Evolutionary conservation across 1,139 yeast genomes (phyloP).

Genomic region (Kurtzmaniella quercitrusa): DNA sequence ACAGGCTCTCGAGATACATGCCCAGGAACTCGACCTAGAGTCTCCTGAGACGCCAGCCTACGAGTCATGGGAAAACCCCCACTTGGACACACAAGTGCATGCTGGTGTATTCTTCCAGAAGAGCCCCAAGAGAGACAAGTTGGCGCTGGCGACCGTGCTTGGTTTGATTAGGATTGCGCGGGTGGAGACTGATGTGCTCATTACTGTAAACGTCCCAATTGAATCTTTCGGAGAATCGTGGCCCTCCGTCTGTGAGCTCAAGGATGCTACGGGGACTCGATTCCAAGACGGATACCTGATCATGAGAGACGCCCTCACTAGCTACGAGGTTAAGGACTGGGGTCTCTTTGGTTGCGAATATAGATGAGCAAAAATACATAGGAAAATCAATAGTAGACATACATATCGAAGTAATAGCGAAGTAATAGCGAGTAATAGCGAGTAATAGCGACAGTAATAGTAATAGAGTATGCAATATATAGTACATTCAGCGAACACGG

Average conservation of each 20-base stretch:
- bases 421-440: too few relatives aligned
- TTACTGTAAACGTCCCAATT: conserved; percentile 55
- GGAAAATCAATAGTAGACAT: too few relatives aligned
- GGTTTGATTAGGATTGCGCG: conserved; percentile 50
- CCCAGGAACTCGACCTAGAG: conserved; percentile 26
- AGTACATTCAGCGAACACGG: too few relatives aligned
- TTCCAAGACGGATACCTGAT: conserved; percentile 13
- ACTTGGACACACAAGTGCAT: conserved; percentile 1
- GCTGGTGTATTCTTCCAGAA: conserved; percentile 2
- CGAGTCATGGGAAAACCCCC: not conserved
- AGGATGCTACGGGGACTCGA: not conserved
- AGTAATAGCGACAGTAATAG: too few relatives aligned
- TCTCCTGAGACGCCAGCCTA: not conserved
- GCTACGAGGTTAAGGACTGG: conserved; percentile 24
- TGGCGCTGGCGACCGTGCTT: conserved; percentile 37
- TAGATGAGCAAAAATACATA: too few relatives aligned
- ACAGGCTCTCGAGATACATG: conserved; percentile 36
- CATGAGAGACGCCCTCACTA: conserved; percentile 15
- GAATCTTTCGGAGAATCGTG: conserved; percentile 1
- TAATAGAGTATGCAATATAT: too few relatives aligned
- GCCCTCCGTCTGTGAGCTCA: not conserved
- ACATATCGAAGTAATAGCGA: too few relatives aligned
- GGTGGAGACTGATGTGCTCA: conserved; percentile 57
- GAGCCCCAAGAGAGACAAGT: conserved; percentile 17
- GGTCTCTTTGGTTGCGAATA: conserved; percentile 25